Conservation (phyloP, 2,329 filamentous ascomycete species). For the Thielaviopsis musarum region DNA sequence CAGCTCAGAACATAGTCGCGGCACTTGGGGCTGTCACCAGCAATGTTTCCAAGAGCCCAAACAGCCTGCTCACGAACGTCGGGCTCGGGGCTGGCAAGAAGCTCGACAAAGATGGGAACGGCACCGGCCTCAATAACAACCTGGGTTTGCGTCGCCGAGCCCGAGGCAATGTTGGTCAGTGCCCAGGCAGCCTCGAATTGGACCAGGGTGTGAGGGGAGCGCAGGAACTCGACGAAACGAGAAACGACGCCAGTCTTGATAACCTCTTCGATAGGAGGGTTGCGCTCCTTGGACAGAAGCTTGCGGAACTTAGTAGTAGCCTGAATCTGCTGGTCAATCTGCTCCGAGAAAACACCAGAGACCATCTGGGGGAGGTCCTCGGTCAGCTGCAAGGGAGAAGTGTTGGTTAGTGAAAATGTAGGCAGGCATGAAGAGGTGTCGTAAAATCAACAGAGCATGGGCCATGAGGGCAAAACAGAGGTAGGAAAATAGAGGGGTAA, state of each 20-base stretch:
- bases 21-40: constrained; percentile 93
- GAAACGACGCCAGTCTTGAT: constrained; percentile 97
- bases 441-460: background rate
- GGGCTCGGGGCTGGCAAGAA: constrained; percentile 86
- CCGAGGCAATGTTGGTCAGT: constrained; percentile 96
- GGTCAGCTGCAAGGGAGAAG: constrained; percentile 49
- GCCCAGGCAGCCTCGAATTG: constrained; percentile 99
- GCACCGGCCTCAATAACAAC: constrained; percentile 97
- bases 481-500: constrained; percentile 6
- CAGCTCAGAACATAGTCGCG: constrained; percentile 89
- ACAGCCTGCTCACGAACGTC: constrained; percentile 97
- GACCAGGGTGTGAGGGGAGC: constrained; percentile 91
- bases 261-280: constrained; percentile 96
- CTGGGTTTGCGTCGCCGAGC: constrained; percentile 92
- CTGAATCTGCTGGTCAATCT: constrained; percentile 94
- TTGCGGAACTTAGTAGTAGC: constrained; percentile 98
- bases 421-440: background rate
- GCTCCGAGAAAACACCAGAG: constrained; percentile 90
- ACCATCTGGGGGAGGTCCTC: constrained; percentile 99
- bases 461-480: background rate
- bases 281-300: constrained; percentile 94
- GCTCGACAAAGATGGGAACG: constrained; percentile 95
- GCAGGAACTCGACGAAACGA: constrained; percentile 95
- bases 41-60: constrained; percentile 97
- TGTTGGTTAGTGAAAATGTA: constrained; percentile 15